Conservation (phyloP, 768 basidiomycete genomes). For the Xanthoconium purpureum region DNA sequence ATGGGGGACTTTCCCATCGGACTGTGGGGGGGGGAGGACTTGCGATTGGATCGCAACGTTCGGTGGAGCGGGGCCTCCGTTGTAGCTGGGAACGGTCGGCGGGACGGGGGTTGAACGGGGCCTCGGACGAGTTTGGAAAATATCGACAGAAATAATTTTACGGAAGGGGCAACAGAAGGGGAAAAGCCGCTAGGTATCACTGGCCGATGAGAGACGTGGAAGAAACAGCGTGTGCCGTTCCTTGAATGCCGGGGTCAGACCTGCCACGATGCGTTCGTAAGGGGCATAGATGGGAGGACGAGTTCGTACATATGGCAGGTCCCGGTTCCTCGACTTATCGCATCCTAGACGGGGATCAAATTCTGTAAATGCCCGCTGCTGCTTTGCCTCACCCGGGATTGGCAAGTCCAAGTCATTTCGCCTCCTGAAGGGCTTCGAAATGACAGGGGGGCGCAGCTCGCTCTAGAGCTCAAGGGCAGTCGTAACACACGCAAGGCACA, state of each 20-base stretch:
- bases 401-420: slow-evolving; percentile 22
- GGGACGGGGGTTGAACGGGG: slow-evolving; percentile 17
- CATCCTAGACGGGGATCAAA: slow-evolving; percentile 26
- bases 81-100: slow-evolving; percentile 10
- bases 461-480: slow-evolving; percentile 11
- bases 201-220: not conserved
- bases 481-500: slow-evolving; percentile 5
- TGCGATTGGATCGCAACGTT: slow-evolving; percentile 13
- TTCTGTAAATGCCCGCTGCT: not conserved
- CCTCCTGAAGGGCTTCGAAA: slow-evolving; percentile 15
- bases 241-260: slow-evolving; percentile 2
- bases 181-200: slow-evolving; percentile 4
- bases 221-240: not conserved
- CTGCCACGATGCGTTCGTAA: not conserved
- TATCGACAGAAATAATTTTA: not conserved
- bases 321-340: slow-evolving; percentile 11
- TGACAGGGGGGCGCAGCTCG: slow-evolving; percentile 5
- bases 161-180: not conserved
- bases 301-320: not conserved
- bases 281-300: not conserved
- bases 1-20: not conserved
- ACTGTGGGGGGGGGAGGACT: not conserved
- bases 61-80: slow-evolving; percentile 22
- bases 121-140: slow-evolving; percentile 17
- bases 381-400: not conserved